Base-by-base conservation (phyloP, 2,329 filamentous ascomycete species). In the Fonsecaea nubica region DNA sequence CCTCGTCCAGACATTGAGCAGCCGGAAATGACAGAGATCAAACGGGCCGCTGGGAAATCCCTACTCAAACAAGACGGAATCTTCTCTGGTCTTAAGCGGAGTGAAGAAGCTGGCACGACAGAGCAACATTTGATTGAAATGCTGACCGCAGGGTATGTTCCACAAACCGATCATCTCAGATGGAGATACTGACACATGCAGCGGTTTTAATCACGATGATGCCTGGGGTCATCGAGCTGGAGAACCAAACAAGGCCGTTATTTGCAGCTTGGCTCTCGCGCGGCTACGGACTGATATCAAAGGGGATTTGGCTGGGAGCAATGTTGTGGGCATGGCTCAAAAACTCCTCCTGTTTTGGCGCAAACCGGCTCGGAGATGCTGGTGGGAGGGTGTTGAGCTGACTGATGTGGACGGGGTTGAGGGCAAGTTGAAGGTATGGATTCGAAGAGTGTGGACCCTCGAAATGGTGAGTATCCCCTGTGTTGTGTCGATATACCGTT, bases 51-150 rank as follows among this genome's bases (percentile, higher is more conserved):
- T 10, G 93, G 92, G 25, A 89, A 87, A 72, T 92, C 92, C n/a
- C 80, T 99, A 71, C 85, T 97, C 72, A 87, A 88, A 76, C 95
- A 99, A 78, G 88, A 93, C 73, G 95, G 95, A 56, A 99, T 99
- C 74, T 99, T 99, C 77, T 97, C 93, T 3, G 95, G 95, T 0
- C 82, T 99, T 55, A 91, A 95, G 79, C 92, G 94, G 77, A 98
- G 94, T 74, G 93, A 99, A 73, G 95, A 99, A 80, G 90, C 92
- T 18, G 95, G 95, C 21, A 97, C 94, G 18, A 99, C 95, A 0
- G 95, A 99, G 80, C 95, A 97, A 73, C 95, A 99, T 83, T 84
- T 99, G 45, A 99, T 99, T 75, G 95, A 99, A 83, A 99, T 99
- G 95, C 81, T 99, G 80, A 99, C 95, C 62, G 95, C 95, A 76